Percentiles rank a stretch among this genome's conserved stretches.
These are phyloP conservation scores for Papiliotrema laurentii DNA, from an alignment of 1,284 basidiomycete genomes.

Conservation along the genomic window DNA sequence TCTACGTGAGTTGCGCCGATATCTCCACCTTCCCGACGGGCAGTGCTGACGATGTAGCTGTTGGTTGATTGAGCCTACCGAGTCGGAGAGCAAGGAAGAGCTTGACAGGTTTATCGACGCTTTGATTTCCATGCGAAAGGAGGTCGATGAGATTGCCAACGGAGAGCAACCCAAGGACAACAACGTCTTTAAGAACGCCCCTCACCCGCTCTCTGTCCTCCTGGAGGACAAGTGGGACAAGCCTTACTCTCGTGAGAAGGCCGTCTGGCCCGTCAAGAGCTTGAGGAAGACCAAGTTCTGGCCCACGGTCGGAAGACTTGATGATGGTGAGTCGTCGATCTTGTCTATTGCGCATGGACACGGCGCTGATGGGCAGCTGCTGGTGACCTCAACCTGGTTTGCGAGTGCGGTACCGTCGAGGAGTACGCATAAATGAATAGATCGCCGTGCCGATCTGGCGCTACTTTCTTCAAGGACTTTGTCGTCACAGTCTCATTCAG, in stretches of 20 bases:
- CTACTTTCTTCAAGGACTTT: too few relatives aligned
- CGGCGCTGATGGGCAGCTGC: constrained; percentile 25
- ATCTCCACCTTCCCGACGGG: not conserved
- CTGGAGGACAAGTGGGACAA: constrained; percentile 79
- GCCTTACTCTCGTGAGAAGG: constrained; percentile 78
- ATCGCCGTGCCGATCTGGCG: too few relatives aligned
- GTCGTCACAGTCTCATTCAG: too few relatives aligned
- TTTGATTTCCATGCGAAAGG: constrained; percentile 89
- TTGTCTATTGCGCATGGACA: not conserved
- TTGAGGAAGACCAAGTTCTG: constrained; percentile 86
- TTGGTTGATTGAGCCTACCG: constrained; percentile 83
- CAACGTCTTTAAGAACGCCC: constrained; percentile 90
- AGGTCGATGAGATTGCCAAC: constrained; percentile 79
- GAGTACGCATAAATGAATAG: constrained; percentile 52
- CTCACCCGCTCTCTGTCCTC: constrained; percentile 78
- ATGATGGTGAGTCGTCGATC: constrained; percentile 64
- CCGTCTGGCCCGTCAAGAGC: constrained; percentile 76
- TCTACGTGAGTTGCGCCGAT: constrained; percentile 71
- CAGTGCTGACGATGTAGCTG: constrained; percentile 13
- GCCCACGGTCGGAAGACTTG: constrained; percentile 82
- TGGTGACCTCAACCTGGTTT: constrained; percentile 52
- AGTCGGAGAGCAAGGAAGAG: constrained; percentile 86
- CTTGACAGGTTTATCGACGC: constrained; percentile 94
- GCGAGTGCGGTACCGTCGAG: constrained; percentile 84
- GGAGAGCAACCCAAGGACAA: constrained; percentile 82